A percentile compares a stretch with the other conserved stretches of the same genome.
Evolutionary conservation across 2,329 filamentous ascomycete species (phyloP).

Genomic region (Xylaria sp.): DNA sequence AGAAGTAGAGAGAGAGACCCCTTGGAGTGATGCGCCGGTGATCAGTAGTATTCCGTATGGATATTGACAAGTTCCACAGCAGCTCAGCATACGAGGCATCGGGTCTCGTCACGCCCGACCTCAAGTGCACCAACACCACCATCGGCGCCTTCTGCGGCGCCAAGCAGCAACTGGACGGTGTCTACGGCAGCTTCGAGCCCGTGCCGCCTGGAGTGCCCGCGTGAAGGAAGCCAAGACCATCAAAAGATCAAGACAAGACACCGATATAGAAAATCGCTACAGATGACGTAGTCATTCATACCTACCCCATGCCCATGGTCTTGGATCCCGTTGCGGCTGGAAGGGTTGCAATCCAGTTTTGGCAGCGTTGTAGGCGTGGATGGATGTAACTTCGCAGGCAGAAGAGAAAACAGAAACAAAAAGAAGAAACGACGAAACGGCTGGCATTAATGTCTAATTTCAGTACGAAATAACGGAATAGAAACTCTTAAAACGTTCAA

Average conservation of each 20-base stretch:
- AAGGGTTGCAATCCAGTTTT: no score
- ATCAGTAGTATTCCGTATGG: not conserved
- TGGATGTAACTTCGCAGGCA: no score
- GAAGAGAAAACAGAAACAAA: no score
- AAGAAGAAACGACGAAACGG: no score
- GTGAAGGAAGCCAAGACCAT: slow-evolving; percentile 1
- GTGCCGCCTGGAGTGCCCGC: slow-evolving; percentile 13
- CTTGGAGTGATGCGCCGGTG: not conserved
- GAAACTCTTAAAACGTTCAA: no score
- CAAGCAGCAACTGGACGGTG: slow-evolving; percentile 19
- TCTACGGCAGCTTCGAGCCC: slow-evolving; percentile 26
- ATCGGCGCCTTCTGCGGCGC: slow-evolving; percentile 22
- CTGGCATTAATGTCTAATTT: no score
- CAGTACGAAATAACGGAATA: no score
- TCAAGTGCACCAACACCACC: slow-evolving; percentile 24
- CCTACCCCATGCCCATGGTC: not conserved
- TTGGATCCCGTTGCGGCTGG: no score
- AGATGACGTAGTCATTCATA: not conserved
- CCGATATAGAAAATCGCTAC: not conserved
- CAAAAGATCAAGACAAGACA: slow-evolving; percentile 6
- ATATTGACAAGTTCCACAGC: slow-evolving; percentile 15
- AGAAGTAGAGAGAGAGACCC: no score
- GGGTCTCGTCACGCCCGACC: slow-evolving; percentile 20
- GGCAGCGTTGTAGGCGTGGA: no score
- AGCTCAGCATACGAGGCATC: slow-evolving; percentile 26